Base-by-base conservation (phyloP, 129 eudicot species). In the Lonicera japonica region DNA sequence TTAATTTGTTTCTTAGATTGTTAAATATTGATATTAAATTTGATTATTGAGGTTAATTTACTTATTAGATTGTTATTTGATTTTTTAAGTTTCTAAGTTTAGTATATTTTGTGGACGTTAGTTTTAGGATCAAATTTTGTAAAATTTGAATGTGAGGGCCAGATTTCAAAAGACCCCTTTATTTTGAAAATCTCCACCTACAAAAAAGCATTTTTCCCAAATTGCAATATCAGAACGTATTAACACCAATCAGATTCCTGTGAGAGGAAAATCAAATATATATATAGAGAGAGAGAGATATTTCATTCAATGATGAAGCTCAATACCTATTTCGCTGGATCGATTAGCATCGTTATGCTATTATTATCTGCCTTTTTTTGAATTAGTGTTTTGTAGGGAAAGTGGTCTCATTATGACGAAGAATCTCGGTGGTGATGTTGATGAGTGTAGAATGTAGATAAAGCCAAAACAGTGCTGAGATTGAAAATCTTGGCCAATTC, bases 401-500 rank as follows among this genome's bases (percentile, higher is more conserved):
- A 14, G 11, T 5, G 50, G 56, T 18, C 20, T 62, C 39, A 56
- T 63, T 29, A 54, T 1, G 45, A 40, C 61, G 68, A 70, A 62
- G 11, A 46, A 12, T 13, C 53, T 10, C 16, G 14, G 64, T 21
- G 77, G 77, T 20, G 76, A 70, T 22, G 39, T 63, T 56, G 1
- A 22, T 16, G 57, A 64, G 20, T 43, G 72, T 70, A 51, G 57
- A 64, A 14, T 43, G 72, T 70, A 51, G 73, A 12, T 15, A 10
- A 45, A 29, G 2, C 51, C 1, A 45, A 45, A 11, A 45, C 51
- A 45, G 0, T 3, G 16, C 62, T 8, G 77, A 78, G 25, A 66
- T 79, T 34, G 85, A 83, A 21, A 16, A 29, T 58, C 66, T 83
- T 72, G 85, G 76, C 50, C 89, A 82, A 13, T 83, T 83, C 54